Evolutionary conservation across 2,329 filamentous ascomycete species (phyloP).

Genomic region (Penicillium vulpinum): DNA sequence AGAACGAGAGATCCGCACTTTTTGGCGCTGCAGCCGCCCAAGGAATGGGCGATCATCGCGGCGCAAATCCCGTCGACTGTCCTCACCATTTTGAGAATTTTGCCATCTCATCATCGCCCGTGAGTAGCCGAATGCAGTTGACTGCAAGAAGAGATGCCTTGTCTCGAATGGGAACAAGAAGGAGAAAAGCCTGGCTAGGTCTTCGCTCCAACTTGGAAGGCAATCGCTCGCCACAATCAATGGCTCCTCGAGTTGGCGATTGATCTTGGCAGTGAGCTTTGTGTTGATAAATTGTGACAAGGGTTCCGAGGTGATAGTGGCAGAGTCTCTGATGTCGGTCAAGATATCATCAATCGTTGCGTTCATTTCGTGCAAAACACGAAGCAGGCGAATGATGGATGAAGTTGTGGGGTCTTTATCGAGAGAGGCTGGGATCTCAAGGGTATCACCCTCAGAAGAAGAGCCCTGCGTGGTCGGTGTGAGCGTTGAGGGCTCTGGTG

Average conservation of each 20-base stretch:
- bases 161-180: conserved; percentile 99
- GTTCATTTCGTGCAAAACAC: conserved; percentile 89
- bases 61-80: conserved; percentile 75
- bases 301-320: conserved; percentile 76
- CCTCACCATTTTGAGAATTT: conserved; percentile 79
- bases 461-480: conserved; percentile 53
- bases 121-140: conserved; percentile 96
- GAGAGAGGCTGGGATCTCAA: conserved; percentile 73
- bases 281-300: conserved; percentile 96
- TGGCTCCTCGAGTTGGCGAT: conserved; percentile 93
- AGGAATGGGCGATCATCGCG: conserved; percentile 89
- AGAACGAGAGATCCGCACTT: conserved; percentile 93
- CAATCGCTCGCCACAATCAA: conserved; percentile 97
- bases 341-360: conserved; percentile 90
- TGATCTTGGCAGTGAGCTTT: conserved; percentile 95
- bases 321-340: conserved; percentile 69
- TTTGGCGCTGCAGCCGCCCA: conserved; percentile 88
- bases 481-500: conserved; percentile 68
- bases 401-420: conserved; percentile 81
- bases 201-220: conserved; percentile 92
- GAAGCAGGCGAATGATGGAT: conserved; percentile 81
- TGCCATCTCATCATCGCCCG: conserved; percentile 98
- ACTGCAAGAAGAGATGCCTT: conserved; percentile 92
- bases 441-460: conserved; percentile 54
- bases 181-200: conserved; percentile 87